Evolutionary conservation across 208 protist species (phyloP).

Genomic region (Trypanosoma congolense): DNA sequence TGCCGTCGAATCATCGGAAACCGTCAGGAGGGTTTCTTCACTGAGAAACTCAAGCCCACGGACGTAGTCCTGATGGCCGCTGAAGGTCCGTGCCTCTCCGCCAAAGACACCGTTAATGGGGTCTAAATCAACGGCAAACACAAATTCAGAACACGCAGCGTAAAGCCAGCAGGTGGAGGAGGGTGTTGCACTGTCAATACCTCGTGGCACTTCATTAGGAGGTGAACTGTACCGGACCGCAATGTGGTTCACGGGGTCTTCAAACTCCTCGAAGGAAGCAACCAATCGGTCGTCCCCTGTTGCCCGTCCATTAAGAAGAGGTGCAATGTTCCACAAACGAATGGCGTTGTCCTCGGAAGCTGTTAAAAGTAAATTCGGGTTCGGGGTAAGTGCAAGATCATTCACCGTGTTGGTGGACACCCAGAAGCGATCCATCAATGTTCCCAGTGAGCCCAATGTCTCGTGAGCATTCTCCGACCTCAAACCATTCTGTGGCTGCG

Average conservation of each 20-base stretch:
- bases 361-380: conserved; percentile 45
- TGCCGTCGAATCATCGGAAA: conserved; percentile 75
- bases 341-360: conserved; percentile 75
- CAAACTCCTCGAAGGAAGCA: conserved; percentile 72
- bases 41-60: conserved; percentile 69
- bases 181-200: too few relatives aligned
- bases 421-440: conserved; percentile 64
- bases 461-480: neutral
- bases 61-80: conserved; percentile 76
- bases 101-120: conserved; percentile 41
- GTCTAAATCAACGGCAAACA: conserved; percentile 65
- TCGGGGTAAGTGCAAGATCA: conserved; percentile 52
- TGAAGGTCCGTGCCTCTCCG: conserved; percentile 35
- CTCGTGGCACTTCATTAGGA: neutral
- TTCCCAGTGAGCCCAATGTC: conserved; percentile 15
- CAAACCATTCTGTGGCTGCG: neutral
- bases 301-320: conserved; percentile 16
- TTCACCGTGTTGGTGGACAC: conserved; percentile 73
- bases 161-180: conserved; percentile 41
- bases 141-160: conserved; percentile 70
- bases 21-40: conserved; percentile 54
- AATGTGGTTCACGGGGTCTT: conserved; percentile 80
- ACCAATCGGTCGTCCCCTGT: conserved; percentile 58
- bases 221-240: conserved; percentile 20
- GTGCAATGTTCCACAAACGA: conserved; percentile 60